phyloP scores from a whole-genome alignment of 2,329 filamentous ascomycete species.

The Cercospora nicotianae region DNA sequence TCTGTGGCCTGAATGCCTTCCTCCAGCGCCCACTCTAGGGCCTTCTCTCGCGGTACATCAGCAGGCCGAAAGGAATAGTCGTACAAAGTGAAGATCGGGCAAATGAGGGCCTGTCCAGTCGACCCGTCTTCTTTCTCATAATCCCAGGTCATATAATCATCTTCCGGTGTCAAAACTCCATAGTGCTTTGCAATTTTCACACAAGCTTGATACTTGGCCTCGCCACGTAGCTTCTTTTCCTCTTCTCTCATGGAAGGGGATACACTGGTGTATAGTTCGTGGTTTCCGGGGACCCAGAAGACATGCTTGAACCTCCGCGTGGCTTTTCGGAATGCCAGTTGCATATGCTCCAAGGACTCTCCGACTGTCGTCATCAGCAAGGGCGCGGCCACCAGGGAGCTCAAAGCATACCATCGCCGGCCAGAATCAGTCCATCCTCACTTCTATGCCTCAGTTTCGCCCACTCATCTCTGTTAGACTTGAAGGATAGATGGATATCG shows the following conservation, averaged over 20 bases:
- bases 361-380: constrained; percentile 32
- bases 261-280: constrained; percentile 58
- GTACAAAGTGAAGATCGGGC: constrained; percentile 60
- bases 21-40: constrained; percentile 49
- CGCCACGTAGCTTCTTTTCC: constrained; percentile 46
- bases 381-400: background rate
- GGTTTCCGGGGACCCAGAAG: constrained; percentile 60
- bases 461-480: constrained; percentile 47
- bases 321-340: constrained; percentile 44
- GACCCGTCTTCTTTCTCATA: constrained; percentile 46
- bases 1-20: constrained; percentile 49
- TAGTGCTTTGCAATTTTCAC: constrained; percentile 53
- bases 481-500: constrained; percentile 51
- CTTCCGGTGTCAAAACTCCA: constrained; percentile 58
- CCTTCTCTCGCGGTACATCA: constrained; percentile 50
- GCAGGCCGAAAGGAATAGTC: constrained; percentile 59
- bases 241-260: constrained; percentile 38
- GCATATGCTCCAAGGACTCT: constrained; percentile 38
- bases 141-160: constrained; percentile 54
- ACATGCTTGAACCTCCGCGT: constrained; percentile 49
- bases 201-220: constrained; percentile 57
- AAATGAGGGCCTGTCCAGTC: constrained; percentile 52
- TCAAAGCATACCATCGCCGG: constrained; percentile 41
- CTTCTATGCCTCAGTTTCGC: constrained; percentile 43
- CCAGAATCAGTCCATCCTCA: constrained; percentile 49